Conservation (phyloP, 331 rosid genomes). For the Erythrophleum ivorense region DNA sequence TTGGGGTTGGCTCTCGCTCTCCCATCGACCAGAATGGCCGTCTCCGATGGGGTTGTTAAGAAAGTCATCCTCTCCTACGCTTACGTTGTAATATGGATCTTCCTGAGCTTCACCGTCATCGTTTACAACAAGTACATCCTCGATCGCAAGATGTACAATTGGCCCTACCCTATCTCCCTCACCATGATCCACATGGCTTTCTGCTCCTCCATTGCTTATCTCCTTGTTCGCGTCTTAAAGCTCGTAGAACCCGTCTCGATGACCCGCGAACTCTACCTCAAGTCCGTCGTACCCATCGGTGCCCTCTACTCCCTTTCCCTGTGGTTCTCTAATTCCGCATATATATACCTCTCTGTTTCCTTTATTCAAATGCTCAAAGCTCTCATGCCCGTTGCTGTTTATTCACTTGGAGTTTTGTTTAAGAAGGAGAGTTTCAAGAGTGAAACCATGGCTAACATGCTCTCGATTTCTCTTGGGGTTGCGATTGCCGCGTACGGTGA, state of each 20-base stretch:
- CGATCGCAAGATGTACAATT: slow-evolving; percentile 29
- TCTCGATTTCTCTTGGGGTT: slow-evolving; percentile 24
- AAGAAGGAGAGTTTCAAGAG: slow-evolving; percentile 23
- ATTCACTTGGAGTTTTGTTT: slow-evolving; percentile 25
- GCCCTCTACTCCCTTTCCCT: slow-evolving; percentile 34
- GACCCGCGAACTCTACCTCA: slow-evolving; percentile 20
- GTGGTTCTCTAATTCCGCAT: slow-evolving; percentile 27
- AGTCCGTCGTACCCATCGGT: slow-evolving; percentile 26
- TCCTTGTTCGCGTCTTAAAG: slow-evolving; percentile 27
- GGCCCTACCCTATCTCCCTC: slow-evolving; percentile 29
- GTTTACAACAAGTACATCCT: slow-evolving; percentile 35
- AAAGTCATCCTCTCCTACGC: slow-evolving; percentile 29
- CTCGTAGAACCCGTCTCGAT: slow-evolving; percentile 28
- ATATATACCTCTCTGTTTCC: slow-evolving; percentile 26
- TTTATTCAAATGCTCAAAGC: slow-evolving; percentile 35
- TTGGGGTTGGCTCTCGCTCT: background rate
- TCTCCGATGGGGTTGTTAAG: slow-evolving; percentile 32
- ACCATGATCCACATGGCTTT: slow-evolving; percentile 39
- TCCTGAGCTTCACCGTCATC: slow-evolving; percentile 28
- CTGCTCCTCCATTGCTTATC: slow-evolving; percentile 27
- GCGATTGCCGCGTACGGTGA: slow-evolving; percentile 28
- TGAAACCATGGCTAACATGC: slow-evolving; percentile 31
- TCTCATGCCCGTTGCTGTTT: slow-evolving; percentile 34
- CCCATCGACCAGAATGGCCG: slow-evolving; percentile 4
- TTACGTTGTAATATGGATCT: slow-evolving; percentile 32